Conservation (phyloP, 306 rosid species). For the Dryas octopetala region DNA sequence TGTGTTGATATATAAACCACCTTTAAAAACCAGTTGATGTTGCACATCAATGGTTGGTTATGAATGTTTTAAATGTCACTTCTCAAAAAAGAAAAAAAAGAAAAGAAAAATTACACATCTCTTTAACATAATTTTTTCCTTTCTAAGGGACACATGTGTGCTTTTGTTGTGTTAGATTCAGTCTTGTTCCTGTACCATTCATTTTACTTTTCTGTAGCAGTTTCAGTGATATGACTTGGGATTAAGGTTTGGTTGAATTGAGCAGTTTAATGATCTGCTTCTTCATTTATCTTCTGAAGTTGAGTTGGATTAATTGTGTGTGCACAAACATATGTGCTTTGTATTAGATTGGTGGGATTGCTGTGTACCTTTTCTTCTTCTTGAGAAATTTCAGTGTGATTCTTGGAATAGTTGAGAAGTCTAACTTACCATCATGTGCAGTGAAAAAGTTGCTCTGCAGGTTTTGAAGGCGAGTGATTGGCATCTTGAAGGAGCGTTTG, state of each 20-base stretch:
- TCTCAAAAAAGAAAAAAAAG: neutral
- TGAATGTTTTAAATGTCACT: neutral
- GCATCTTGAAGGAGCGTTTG: constrained; percentile 99
- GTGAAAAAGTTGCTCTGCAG: constrained; percentile 87
- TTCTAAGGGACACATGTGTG: neutral
- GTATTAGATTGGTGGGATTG: neutral
- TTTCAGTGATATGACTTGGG: too few species aligned
- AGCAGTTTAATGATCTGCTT: neutral
- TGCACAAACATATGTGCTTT: neutral
- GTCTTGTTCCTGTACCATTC: neutral
- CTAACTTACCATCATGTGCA: constrained; percentile 31
- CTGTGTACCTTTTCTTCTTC: neutral
- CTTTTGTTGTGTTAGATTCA: neutral
- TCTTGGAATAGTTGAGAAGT: neutral
- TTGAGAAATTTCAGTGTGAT: neutral
- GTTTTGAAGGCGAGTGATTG: constrained; percentile 89
- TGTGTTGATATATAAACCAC: neutral
- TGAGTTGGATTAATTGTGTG: neutral
- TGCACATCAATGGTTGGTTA: neutral
- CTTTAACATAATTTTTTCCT: neutral
- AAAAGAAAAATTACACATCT: neutral
- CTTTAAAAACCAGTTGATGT: neutral
- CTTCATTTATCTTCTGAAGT: neutral
- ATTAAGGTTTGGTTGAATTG: neutral
- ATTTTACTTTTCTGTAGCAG: neutral